These are phyloP conservation scores for Fraxinus pennsylvanica DNA, from an alignment of 257 asterid species.

Conservation along the genomic window DNA sequence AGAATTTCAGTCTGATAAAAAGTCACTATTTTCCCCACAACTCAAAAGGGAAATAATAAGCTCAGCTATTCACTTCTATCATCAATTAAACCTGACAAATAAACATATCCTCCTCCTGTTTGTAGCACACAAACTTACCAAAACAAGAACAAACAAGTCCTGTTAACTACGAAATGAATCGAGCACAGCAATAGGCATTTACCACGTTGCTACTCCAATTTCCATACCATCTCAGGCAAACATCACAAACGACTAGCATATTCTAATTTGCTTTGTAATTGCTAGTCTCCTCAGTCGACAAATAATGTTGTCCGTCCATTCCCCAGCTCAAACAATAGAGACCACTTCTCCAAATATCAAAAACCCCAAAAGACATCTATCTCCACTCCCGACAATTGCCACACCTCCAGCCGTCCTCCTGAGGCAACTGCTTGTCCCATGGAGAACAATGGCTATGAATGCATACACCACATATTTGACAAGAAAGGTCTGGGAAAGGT, in stretches of 20 bases:
- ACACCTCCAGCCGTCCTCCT: slow-evolving; percentile 66
- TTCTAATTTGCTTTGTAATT: background rate
- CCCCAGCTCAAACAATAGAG: slow-evolving; percentile 2
- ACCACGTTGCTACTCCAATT: background rate
- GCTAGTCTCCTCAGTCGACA: background rate
- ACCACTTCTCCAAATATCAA: background rate
- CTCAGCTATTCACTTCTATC: slow-evolving; percentile 3
- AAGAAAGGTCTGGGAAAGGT: slow-evolving; percentile 56
- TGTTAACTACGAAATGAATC: background rate
- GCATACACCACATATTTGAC: slow-evolving; percentile 56
- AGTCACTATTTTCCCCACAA: background rate
- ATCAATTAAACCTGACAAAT: slow-evolving; percentile 15
- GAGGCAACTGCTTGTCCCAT: slow-evolving; percentile 51
- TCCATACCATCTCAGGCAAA: slow-evolving; percentile 21
- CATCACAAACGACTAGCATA: background rate
- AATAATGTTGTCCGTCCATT: background rate
- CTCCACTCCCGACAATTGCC: slow-evolving; percentile 75
- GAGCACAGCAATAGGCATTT: background rate
- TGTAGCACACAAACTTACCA: background rate
- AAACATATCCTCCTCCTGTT: background rate
- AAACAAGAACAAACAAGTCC: background rate
- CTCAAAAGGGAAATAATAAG: background rate
- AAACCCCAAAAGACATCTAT: slow-evolving; percentile 26
- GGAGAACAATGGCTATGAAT: slow-evolving; percentile 75
- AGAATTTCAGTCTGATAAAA: slow-evolving; percentile 1